phyloP scores from a whole-genome alignment of 176 grass and related monocot species.

The barley (Hordeum vulgare) region MorexV3_pseudomolecules_assembly NC_058518.1:385879105-385879604 shows the following conservation, averaged over 20 bases:
- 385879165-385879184: background rate
- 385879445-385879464: slow-evolving; percentile 15
- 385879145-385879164: background rate
- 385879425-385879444: background rate
- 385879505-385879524: slow-evolving; percentile 22
- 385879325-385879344: too few relatives aligned
- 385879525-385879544: slow-evolving; percentile 5
- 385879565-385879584: too few relatives aligned
- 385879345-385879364: too few relatives aligned
- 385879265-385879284: too few relatives aligned
- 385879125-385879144: background rate
- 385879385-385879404: background rate
- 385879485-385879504: background rate
- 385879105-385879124: background rate
- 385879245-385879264: too few relatives aligned
- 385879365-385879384: background rate
- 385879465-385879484: slow-evolving; percentile 14
- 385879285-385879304: too few relatives aligned
- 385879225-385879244: too few relatives aligned
- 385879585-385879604: too few relatives aligned
- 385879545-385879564: too few relatives aligned
- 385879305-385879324: background rate
- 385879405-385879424: background rate
- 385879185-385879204: too few relatives aligned
- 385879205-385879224: too few relatives aligned